Evolutionary conservation across 176 grass and related monocot species (phyloP).

Genomic region (Aegilops sharonensis): DNA sequence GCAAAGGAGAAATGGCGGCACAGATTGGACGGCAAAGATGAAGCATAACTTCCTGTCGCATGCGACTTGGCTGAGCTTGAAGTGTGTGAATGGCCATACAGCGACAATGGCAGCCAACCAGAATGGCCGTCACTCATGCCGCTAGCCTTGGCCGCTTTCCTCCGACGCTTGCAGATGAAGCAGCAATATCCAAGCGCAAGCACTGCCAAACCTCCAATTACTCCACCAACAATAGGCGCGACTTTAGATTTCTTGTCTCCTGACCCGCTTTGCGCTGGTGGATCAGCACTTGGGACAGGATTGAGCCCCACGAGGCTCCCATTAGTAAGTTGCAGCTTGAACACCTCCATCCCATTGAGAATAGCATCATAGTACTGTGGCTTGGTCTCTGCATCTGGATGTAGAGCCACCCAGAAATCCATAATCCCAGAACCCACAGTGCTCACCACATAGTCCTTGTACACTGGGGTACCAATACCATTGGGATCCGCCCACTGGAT

Average conservation of each 20-base stretch:
- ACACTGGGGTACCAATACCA: conserved; percentile 52
- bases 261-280: neutral
- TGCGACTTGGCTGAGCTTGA: conserved; percentile 64
- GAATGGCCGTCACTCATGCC: conserved; percentile 76
- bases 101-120: conserved; percentile 70
- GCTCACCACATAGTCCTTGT: conserved; percentile 56
- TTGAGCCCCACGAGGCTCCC: conserved; percentile 82
- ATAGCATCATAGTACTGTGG: conserved; percentile 64
- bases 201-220: conserved; percentile 47
- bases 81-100: conserved; percentile 82
- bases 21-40: conserved; percentile 85
- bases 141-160: conserved; percentile 54
- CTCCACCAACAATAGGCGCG: conserved; percentile 57
- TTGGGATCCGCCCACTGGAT: conserved; percentile 14
- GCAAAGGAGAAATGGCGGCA: conserved; percentile 91
- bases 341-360: conserved; percentile 89
- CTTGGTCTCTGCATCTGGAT: conserved; percentile 36
- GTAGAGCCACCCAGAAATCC: conserved; percentile 70
- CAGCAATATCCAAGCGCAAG: conserved; percentile 58
- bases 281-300: conserved; percentile 30
- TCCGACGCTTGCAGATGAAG: conserved; percentile 42
- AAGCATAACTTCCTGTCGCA: conserved; percentile 70
- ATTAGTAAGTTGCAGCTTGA: conserved; percentile 67
- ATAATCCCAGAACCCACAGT: conserved; percentile 42
- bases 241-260: conserved; percentile 30